Base-by-base conservation (phyloP, 768 basidiomycete genomes). In the Collybia sp. region DNA sequence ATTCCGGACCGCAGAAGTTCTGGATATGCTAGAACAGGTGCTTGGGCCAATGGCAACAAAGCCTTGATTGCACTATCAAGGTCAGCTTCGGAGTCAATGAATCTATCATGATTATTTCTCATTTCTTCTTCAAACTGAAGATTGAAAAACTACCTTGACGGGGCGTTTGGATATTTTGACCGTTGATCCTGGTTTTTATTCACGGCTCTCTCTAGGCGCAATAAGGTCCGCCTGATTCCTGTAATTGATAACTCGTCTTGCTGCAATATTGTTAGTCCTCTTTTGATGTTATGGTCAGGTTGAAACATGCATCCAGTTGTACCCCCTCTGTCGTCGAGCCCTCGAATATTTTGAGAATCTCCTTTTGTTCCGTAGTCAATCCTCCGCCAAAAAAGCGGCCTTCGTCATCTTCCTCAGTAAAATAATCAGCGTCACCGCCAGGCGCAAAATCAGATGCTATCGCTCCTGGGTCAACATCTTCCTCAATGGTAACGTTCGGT, bases 11-110 rank as follows among this genome's bases (percentile, higher is more conserved):
- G 80, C 45, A 94, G 78, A 42, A 98, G 74, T 60, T 98, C 93
- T 17, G 93, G 86, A 62, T 96, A 99, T 48, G 93, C 87, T 16
- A 90, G 62, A 6, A 75, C 70, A 0, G 94, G 88, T 3, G 77
- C 78, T 59, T 96, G 93, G 1, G 95, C 87, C 16, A 99, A 72
- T 5, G 93, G 86, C n/a, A 96, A 72, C 39, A 99, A 67, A 1
- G 82, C 76, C 63, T 95, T 94, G 45, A 98, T 80, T 6, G 93
- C 81, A 45, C 73, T 71, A 59, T 98, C 93, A 5, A 99, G 79
- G 59, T 96, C 93, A 18, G 92, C 90, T 72, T 99, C 96, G 1
- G 96, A 98, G 62, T 98, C 96, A 55, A 99, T 97, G 74, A 98
- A 99, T 65, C 95, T 98, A 41, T 16, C 31, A 19, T n/a, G 40